Evolutionary conservation across 192 early-diverging fungal species (phyloP), one percentile per base, ranked within the genome.

Genomic region (Coemansia guatemalensis): DNA sequence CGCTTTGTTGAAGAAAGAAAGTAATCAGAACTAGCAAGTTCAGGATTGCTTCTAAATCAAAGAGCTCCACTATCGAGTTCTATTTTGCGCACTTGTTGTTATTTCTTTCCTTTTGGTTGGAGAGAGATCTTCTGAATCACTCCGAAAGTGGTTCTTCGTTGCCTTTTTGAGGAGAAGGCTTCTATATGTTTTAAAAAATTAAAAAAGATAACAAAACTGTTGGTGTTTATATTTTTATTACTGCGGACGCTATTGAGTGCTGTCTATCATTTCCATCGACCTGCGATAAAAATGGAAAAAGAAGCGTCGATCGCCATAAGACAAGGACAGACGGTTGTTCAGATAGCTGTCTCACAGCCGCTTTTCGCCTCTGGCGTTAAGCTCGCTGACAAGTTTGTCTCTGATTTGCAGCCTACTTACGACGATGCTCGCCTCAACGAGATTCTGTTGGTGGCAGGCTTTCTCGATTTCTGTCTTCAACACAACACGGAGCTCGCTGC

Each of bases 401-500:
- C 58, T 24, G 6, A 18, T 24, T 50, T 18, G 51, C 51, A 25
- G 9, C 26, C 21, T 18, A 12, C 22, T 27, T 23, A 23, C 51
- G 26, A 23, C 26, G 9, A 49, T 12, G 8, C 27, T 23, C 27
- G 14, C 22, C 33, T 51, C 29, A 35, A 52, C 12, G 55, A 57
- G 12, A 27, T 59, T 14, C 25, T 64, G 0, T 12, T 53, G 26
- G 39, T 56, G 25, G 41, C 69, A 12, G 48, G 26, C 17, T 71
- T 71, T 54, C 57, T 65, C 33, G 57, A 54, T 14, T 71, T 55
- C 24, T 52, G 55, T 33, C 27, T 27, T 17, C 48, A 58, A 26
- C 57, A 50, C 35, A 53, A 50, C 49, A n/a, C 0, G 9, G 49
- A 62, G 7, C 33, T 51, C 8, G 60, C 60, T 24, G 30, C 8